Evolutionary conservation across 305 asterid genomes (phyloP).

Genomic region (Solanum chacoense): DNA sequence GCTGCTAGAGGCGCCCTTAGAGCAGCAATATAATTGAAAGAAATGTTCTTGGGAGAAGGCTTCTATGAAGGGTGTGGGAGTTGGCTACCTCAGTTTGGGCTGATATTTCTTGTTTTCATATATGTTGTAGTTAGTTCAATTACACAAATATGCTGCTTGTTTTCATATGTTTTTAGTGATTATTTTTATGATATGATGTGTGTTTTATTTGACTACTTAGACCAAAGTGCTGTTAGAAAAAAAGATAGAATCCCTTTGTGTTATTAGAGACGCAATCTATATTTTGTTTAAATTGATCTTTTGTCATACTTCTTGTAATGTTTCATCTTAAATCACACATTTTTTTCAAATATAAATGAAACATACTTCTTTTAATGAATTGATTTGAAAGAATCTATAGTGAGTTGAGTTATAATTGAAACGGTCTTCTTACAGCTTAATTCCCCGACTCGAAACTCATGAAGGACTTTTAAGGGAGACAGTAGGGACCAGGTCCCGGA

Average conservation of each 20-base stretch:
- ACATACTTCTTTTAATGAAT: not conserved
- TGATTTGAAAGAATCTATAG: not conserved
- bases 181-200: not conserved
- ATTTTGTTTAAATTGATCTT: not conserved
- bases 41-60: not conserved
- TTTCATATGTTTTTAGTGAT: not conserved
- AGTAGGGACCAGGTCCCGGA: not conserved
- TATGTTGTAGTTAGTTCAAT: not conserved
- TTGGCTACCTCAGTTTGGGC: too few species aligned
- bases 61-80: not conserved
- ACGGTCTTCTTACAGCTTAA: not conserved
- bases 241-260: not conserved
- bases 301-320: not conserved
- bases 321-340: not conserved
- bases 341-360: not conserved
- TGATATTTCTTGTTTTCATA: not conserved
- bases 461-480: not conserved
- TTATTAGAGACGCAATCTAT: not conserved
- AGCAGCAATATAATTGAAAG: constrained; percentile 37
- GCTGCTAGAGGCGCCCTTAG: constrained; percentile 72
- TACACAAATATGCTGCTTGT: not conserved
- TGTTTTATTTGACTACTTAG: not conserved
- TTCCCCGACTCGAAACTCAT: not conserved
- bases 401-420: not conserved
- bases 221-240: not conserved